phyloP scores from a whole-genome alignment of 2,329 filamentous ascomycete genomes.

The Apiospora aurea region DNA sequence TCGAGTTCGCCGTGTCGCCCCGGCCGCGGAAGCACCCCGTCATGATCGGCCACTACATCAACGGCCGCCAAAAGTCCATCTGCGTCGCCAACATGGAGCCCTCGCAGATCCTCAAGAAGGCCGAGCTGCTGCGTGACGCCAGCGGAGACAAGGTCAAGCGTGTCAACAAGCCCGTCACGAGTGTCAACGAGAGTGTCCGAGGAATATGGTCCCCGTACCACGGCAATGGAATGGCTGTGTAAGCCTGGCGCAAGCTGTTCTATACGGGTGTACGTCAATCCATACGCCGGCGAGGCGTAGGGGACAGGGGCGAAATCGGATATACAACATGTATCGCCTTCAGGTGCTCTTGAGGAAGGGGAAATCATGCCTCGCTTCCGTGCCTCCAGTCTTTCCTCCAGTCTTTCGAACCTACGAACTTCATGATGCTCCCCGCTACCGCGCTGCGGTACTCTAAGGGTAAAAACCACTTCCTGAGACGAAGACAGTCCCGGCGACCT shows the following conservation, averaged over 20 bases:
- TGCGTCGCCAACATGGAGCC: constrained; percentile 88
- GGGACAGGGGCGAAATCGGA: neutral
- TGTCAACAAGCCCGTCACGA: constrained; percentile 68
- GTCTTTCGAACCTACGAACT: no score
- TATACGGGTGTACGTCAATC: constrained; percentile 24
- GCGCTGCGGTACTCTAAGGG: no score
- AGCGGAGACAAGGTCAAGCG: constrained; percentile 76
- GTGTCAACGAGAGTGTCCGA: constrained; percentile 70
- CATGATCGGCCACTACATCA: constrained; percentile 90
- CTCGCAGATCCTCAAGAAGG: constrained; percentile 83
- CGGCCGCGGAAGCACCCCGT: constrained; percentile 90
- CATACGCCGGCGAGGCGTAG: constrained; percentile 26
- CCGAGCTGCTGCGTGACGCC: constrained; percentile 73
- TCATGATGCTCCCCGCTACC: no score
- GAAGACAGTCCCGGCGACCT: neutral
- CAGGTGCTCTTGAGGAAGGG: neutral
- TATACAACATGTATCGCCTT: neutral
- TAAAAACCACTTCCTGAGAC: neutral
- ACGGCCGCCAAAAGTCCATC: constrained; percentile 82
- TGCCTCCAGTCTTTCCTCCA: no score
- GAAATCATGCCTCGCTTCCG: no score
- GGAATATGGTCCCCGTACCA: constrained; percentile 77
- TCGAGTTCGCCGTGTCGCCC: constrained; percentile 92
- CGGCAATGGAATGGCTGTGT: constrained; percentile 63
- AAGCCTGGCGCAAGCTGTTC: constrained; percentile 31